Evolutionary conservation across 2,329 filamentous ascomycete genomes (phyloP).

Genomic region (Pseudogymnoascus sp.): DNA sequence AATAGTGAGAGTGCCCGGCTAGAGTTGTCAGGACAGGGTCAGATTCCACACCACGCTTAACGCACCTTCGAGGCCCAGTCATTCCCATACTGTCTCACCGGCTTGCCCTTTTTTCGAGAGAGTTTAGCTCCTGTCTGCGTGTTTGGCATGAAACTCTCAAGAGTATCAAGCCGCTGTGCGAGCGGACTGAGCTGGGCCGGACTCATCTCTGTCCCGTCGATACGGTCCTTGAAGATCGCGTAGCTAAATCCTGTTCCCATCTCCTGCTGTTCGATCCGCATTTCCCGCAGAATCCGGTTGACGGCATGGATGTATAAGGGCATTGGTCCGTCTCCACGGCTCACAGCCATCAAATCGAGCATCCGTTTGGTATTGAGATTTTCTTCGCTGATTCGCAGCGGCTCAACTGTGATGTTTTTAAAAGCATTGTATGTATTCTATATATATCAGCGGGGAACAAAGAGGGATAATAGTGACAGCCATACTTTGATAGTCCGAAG

Average conservation of each 20-base stretch:
- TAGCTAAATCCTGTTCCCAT: slow-evolving; percentile 36
- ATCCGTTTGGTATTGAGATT: slow-evolving; percentile 45
- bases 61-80: slow-evolving; percentile 20
- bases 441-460: not conserved
- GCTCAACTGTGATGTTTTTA: slow-evolving; percentile 33
- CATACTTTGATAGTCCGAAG: slow-evolving; percentile 30
- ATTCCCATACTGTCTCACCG: slow-evolving; percentile 10
- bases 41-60: no score
- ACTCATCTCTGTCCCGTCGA: slow-evolving; percentile 34
- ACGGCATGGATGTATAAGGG: slow-evolving; percentile 46
- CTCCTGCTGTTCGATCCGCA: slow-evolving; percentile 35
- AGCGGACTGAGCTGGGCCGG: slow-evolving; percentile 46
- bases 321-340: slow-evolving; percentile 27
- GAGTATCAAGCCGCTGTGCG: slow-evolving; percentile 48
- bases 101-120: not conserved
- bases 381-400: slow-evolving; percentile 37
- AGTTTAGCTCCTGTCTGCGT: slow-evolving; percentile 10
- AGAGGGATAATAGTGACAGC: not conserved
- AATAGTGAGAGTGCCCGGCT: slow-evolving; percentile 50
- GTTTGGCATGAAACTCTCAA: slow-evolving; percentile 54
- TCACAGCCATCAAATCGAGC: slow-evolving; percentile 46
- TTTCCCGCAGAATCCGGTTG: slow-evolving; percentile 40
- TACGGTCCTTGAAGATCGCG: slow-evolving; percentile 29
- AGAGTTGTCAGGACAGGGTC: not conserved
- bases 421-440: slow-evolving; percentile 32